Evolutionary conservation across 768 basidiomycete species (phyloP).

Genomic region (Hericium rajendrae): DNA sequence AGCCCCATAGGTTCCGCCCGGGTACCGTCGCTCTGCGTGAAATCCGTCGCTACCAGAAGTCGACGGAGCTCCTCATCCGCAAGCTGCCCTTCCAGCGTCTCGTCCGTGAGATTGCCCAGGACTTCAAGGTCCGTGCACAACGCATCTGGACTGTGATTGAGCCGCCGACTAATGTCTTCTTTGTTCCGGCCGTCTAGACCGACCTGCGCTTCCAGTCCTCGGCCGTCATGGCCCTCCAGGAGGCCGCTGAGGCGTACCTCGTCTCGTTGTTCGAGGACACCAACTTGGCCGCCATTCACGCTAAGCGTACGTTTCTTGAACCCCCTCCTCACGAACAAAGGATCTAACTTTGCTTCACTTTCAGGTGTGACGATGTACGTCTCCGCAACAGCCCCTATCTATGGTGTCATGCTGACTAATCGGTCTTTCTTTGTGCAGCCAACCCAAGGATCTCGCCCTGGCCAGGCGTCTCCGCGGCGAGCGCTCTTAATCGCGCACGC

Average conservation of each 20-base stretch:
- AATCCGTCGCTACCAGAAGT: constrained; percentile 97
- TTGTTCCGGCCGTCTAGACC: constrained; percentile 35
- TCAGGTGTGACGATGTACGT: constrained; percentile 16
- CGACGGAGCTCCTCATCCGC: constrained; percentile 96
- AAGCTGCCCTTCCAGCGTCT: constrained; percentile 99
- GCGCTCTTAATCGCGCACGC: constrained; percentile 39
- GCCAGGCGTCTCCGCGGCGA: constrained; percentile 76
- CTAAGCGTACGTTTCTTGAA: constrained; percentile 42
- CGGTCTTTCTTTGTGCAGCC: constrained; percentile 27
- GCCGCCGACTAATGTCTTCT: background rate
- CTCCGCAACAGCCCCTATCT: background rate
- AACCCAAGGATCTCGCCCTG: constrained; percentile 79
- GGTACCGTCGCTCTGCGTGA: constrained; percentile 99
- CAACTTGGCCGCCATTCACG: constrained; percentile 86
- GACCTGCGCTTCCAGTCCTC: constrained; percentile 94
- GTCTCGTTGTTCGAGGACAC: constrained; percentile 84
- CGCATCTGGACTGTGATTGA: background rate
- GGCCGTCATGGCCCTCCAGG: constrained; percentile 88
- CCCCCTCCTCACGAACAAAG: background rate
- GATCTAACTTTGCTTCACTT: background rate
- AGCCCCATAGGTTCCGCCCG: constrained; percentile 94
- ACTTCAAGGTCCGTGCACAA: constrained; percentile 68
- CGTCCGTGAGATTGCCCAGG: constrained; percentile 94
- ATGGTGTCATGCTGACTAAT: background rate
- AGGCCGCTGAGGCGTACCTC: constrained; percentile 85